phyloP scores from a whole-genome alignment of 208 protist species.

The Acanthamoeba sp. region DNA sequence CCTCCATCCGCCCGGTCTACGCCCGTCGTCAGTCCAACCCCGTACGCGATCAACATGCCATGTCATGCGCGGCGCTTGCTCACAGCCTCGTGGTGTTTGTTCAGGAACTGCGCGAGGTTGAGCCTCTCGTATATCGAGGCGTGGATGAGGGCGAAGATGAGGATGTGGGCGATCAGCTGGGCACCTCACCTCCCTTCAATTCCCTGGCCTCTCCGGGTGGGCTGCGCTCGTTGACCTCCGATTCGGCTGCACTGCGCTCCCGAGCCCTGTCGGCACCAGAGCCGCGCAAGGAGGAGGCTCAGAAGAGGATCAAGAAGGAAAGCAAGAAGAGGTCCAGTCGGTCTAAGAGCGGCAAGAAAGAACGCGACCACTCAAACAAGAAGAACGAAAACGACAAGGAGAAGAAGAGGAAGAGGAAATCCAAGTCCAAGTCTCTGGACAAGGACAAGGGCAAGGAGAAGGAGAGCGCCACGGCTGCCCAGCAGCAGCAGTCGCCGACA shows the following conservation, averaged over 20 bases:
- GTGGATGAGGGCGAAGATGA: background rate
- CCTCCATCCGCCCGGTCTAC: background rate
- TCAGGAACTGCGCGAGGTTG: conserved; percentile 11
- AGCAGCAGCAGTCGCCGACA: background rate
- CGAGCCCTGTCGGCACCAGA: background rate
- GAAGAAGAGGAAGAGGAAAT: background rate
- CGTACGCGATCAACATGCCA: background rate
- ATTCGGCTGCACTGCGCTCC: background rate
- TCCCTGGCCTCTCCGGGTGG: background rate
- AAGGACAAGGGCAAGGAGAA: conserved; percentile 30
- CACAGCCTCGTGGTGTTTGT: background rate
- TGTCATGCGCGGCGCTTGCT: background rate
- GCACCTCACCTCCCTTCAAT: background rate
- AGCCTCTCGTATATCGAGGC: background rate
- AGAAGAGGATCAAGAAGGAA: background rate
- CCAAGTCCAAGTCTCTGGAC: background rate
- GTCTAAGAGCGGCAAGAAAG: background rate
- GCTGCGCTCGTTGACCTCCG: background rate
- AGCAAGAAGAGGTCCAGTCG: background rate
- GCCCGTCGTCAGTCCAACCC: conserved; percentile 13
- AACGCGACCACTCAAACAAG: background rate
- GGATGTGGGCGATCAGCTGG: background rate
- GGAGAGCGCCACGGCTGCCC: background rate
- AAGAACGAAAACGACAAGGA: background rate
- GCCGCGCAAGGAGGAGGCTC: background rate